Conservation (phyloP, 2,329 filamentous ascomycete genomes). For the Neonectria punicea region DNA sequence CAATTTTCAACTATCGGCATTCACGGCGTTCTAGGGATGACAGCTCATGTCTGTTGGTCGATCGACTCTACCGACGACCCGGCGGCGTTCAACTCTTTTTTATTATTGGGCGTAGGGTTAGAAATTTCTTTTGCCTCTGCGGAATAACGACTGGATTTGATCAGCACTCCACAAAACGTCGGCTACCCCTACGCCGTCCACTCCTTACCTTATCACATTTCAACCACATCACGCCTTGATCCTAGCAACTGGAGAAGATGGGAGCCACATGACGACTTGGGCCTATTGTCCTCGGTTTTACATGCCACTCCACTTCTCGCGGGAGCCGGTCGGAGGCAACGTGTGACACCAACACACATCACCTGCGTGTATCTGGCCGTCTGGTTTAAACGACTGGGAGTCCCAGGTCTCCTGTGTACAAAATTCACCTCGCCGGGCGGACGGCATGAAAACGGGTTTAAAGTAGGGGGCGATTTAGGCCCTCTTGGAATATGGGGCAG, state of each 20-base stretch:
- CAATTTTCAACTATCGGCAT: slow-evolving; percentile 49
- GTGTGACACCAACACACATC: slow-evolving; percentile 26
- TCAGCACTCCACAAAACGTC: slow-evolving; percentile 40
- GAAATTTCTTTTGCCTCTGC: slow-evolving; percentile 43
- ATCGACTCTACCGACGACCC: slow-evolving; percentile 47
- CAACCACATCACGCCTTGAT: slow-evolving; percentile 37
- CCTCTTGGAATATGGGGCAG: slow-evolving; percentile 37
- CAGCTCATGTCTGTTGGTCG: slow-evolving; percentile 51
- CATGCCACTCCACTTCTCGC: slow-evolving; percentile 1
- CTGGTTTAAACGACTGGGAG: slow-evolving; percentile 38
- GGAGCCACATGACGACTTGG: slow-evolving; percentile 29
- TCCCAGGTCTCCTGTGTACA: slow-evolving; percentile 40
- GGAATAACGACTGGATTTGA: slow-evolving; percentile 47
- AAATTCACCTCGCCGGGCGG: slow-evolving; percentile 23
- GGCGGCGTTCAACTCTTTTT: slow-evolving; percentile 51
- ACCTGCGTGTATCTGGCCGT: slow-evolving; percentile 36
- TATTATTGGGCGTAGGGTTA: slow-evolving; percentile 51
- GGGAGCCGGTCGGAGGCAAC: slow-evolving; percentile 20
- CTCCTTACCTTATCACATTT: slow-evolving; percentile 49
- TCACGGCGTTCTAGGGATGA: slow-evolving; percentile 55
- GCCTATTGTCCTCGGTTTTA: slow-evolving; percentile 22
- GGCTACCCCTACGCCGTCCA: slow-evolving; percentile 52
- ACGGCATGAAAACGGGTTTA: slow-evolving; percentile 27
- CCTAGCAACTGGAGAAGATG: slow-evolving; percentile 42
- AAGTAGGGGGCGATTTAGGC: slow-evolving; percentile 33